phyloP scores from a whole-genome alignment of 495 filamentous ascomycete species.

The Glarea lozoyensis region DNA sequence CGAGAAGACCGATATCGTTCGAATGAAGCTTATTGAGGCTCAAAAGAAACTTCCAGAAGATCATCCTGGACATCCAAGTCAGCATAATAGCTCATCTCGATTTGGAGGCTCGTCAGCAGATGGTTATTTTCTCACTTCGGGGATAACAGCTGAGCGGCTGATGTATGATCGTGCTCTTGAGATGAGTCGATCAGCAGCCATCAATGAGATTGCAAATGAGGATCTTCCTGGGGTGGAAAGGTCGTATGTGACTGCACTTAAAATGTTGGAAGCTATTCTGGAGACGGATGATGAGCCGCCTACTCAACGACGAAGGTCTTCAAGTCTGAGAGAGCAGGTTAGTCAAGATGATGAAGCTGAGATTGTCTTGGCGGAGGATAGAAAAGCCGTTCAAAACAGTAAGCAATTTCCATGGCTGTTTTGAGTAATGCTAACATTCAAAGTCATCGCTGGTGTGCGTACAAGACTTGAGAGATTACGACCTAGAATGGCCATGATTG shows the following conservation, averaged over 20 bases:
- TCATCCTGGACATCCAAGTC: constrained; percentile 78
- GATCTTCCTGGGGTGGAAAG: constrained; percentile 86
- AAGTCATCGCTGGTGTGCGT: constrained; percentile 55
- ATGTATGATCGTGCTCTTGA: constrained; percentile 98
- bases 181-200: constrained; percentile 89
- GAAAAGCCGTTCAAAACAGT: constrained; percentile 64
- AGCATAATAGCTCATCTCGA: constrained; percentile 51
- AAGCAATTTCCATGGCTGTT: constrained; percentile 23
- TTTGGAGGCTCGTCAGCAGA: constrained; percentile 50
- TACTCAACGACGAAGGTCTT: constrained; percentile 20
- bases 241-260: constrained; percentile 83
- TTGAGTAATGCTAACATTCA: constrained; percentile 21
- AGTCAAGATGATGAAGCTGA: constrained; percentile 33
- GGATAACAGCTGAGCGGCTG: constrained; percentile 87
- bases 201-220: constrained; percentile 88
- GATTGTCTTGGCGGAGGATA: constrained; percentile 60
- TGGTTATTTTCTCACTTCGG: constrained; percentile 47
- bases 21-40: constrained; percentile 75
- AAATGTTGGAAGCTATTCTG: constrained; percentile 88
- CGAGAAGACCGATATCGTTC: constrained; percentile 88
- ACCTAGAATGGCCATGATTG: constrained; percentile 47
- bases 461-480: constrained; percentile 42
- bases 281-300: constrained; percentile 70
- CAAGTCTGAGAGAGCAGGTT: constrained; percentile 26
- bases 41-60: constrained; percentile 76